A percentile compares a stretch with the other conserved stretches of the same genome.
Evolutionary conservation across 345 rosid species (phyloP).

Genomic region (Brassica carinata): DNA sequence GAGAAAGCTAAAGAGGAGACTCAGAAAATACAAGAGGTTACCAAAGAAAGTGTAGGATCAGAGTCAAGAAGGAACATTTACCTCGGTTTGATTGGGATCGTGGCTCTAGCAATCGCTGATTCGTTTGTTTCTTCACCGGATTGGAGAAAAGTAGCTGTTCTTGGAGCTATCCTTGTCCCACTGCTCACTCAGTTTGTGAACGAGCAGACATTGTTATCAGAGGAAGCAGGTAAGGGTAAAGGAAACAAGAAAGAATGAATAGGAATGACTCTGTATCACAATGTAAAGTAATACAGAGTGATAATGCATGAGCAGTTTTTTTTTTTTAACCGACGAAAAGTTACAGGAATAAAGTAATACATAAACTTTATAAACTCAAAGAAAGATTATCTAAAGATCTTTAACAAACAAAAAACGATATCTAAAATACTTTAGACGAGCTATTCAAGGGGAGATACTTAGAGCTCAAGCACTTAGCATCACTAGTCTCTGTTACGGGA

Average conservation of each 20-base stretch:
- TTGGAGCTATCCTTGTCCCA: conserved; percentile 82
- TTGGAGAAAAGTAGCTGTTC: conserved; percentile 81
- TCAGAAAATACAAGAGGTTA: conserved; percentile 51
- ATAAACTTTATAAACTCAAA: conserved; percentile 26
- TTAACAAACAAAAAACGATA: neutral
- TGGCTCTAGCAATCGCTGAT: conserved; percentile 55
- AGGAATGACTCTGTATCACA: neutral
- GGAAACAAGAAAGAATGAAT: conserved; percentile 42
- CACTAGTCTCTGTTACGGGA: conserved; percentile 81
- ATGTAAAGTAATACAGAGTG: neutral
- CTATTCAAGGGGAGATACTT: neutral
- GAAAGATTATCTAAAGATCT: conserved; percentile 7
- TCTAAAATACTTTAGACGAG: conserved; percentile 30
- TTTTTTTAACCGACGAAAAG: neutral
- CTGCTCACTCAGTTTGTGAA: conserved; percentile 65
- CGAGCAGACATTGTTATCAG: conserved; percentile 73
- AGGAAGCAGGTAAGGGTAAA: conserved; percentile 46
- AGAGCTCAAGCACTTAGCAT: conserved; percentile 27
- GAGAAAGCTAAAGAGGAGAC: conserved; percentile 65
- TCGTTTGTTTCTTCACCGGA: conserved; percentile 67
- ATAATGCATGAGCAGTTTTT: neutral
- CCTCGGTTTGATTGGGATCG: conserved; percentile 64
- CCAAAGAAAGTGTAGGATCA: conserved; percentile 59
- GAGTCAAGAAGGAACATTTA: conserved; percentile 64
- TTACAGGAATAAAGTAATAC: neutral